Percentiles rank a stretch among this genome's conserved stretches.
Evolutionary conservation across 345 rosid genomes (phyloP).

Genomic region (Citrus hindsii): DNA sequence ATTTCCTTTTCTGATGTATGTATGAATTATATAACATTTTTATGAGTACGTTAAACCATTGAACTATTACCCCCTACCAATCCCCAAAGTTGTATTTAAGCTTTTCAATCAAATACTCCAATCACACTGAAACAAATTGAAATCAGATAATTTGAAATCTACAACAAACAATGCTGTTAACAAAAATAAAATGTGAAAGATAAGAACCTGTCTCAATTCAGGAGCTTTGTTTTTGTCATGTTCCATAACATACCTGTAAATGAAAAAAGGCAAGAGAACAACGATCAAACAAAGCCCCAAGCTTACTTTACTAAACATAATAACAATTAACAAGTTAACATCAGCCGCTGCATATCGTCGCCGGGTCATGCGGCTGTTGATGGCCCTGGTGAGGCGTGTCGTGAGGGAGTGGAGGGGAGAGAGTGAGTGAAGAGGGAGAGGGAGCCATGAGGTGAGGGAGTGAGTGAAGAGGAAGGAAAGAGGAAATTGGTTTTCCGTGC

Average conservation of each 20-base stretch:
- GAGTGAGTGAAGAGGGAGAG: too few relatives aligned
- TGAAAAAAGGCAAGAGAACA: conserved; percentile 4
- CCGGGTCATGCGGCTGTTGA: too few relatives aligned
- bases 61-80: neutral
- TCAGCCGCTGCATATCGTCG: too few relatives aligned
- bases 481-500: too few relatives aligned
- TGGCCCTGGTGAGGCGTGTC: too few relatives aligned
- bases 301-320: neutral
- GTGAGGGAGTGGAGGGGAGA: too few relatives aligned
- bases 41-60: too few relatives aligned
- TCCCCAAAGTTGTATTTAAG: neutral
- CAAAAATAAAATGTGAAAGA: conserved; percentile 3
- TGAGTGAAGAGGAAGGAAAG: too few relatives aligned
- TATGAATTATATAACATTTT: too few relatives aligned
- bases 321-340: neutral
- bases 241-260: conserved; percentile 81
- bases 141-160: neutral
- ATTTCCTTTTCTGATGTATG: too few relatives aligned
- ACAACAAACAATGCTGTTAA: neutral
- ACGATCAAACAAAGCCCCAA: neutral
- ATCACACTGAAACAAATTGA: neutral
- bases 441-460: too few relatives aligned
- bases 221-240: conserved; percentile 63
- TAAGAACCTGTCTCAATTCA: conserved; percentile 52
- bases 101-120: neutral